Evolutionary conservation across 352 stramenopile genomes (phyloP).

Genomic region (Thalassiosira exigua): DNA sequence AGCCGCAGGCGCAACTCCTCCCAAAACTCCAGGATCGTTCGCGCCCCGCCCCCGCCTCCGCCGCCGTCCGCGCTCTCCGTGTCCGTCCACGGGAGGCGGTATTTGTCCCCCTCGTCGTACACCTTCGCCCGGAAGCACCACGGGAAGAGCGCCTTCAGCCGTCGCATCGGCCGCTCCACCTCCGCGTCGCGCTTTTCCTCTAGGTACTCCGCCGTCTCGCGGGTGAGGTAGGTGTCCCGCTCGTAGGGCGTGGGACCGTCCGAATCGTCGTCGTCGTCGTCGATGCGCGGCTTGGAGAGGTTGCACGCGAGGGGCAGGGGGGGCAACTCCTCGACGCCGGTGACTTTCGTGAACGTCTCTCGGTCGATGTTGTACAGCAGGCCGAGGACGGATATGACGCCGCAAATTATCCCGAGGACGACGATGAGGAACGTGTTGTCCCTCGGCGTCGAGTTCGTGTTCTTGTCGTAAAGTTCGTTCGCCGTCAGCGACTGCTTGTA

Average conservation of each 20-base stretch:
- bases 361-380: constrained; percentile 18
- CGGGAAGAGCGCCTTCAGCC: neutral
- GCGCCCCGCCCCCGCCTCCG: neutral
- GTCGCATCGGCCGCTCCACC: constrained; percentile 3
- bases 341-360: constrained; percentile 22
- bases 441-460: neutral
- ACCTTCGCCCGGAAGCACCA: neutral
- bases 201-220: constrained; percentile 16
- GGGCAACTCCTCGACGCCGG: constrained; percentile 2
- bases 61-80: constrained; percentile 6
- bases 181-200: constrained; percentile 7
- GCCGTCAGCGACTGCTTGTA: neutral
- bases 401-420: constrained; percentile 11
- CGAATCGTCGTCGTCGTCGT: constrained; percentile 6
- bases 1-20: constrained; percentile 6
- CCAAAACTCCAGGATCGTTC: neutral
- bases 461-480: constrained; percentile 9
- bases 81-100: neutral
- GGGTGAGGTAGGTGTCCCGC: constrained; percentile 10
- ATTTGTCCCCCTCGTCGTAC: neutral
- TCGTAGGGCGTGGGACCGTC: neutral
- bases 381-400: constrained; percentile 5
- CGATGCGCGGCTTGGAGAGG: constrained; percentile 9
- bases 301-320: neutral
- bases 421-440: constrained; percentile 15